Conservation (phyloP, 768 basidiomycete genomes). For the Bullera alba region DNA sequence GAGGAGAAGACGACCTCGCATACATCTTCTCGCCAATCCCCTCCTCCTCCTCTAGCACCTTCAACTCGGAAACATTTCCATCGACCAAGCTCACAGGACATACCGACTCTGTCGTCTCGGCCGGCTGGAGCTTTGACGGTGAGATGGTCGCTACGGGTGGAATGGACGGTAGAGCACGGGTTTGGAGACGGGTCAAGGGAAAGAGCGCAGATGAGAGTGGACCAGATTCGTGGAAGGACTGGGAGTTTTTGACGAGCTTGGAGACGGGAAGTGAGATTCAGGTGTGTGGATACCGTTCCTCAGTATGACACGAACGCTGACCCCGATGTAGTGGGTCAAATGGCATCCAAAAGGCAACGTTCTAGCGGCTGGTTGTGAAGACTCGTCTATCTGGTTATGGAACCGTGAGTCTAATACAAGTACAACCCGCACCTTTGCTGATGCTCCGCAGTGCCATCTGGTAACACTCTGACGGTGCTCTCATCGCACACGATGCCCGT, state of each 20-base stretch:
- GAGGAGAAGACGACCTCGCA: conserved; percentile 90
- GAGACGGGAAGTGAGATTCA: conserved; percentile 93
- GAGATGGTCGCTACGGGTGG: conserved; percentile 92
- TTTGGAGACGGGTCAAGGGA: conserved; percentile 73
- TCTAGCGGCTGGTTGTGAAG: conserved; percentile 84
- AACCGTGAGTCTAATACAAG: conserved; percentile 59
- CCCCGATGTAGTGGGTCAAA: conserved; percentile 62
- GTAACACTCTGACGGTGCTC: conserved; percentile 92
- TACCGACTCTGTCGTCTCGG: conserved; percentile 75
- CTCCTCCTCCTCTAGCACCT: conserved; percentile 13
- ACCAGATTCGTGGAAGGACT: conserved; percentile 65
- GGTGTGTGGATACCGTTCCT: conserved; percentile 52
- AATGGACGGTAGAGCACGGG: conserved; percentile 90
- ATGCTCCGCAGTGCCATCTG: conserved; percentile 70
- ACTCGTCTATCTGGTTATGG: conserved; percentile 94
- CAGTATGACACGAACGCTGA: not conserved
- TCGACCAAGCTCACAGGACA: conserved; percentile 73
- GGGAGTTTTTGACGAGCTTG: conserved; percentile 91
- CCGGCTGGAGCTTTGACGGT: conserved; percentile 78
- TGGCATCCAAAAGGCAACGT: conserved; percentile 95
- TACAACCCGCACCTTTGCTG: not conserved
- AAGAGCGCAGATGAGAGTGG: conserved; percentile 36
- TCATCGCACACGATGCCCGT: conserved; percentile 79
- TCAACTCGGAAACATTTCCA: conserved; percentile 33
- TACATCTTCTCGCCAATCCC: conserved; percentile 59